Base-by-base conservation (phyloP, 2,329 filamentous ascomycete species). In the Trichophaea hybrida region DNA sequence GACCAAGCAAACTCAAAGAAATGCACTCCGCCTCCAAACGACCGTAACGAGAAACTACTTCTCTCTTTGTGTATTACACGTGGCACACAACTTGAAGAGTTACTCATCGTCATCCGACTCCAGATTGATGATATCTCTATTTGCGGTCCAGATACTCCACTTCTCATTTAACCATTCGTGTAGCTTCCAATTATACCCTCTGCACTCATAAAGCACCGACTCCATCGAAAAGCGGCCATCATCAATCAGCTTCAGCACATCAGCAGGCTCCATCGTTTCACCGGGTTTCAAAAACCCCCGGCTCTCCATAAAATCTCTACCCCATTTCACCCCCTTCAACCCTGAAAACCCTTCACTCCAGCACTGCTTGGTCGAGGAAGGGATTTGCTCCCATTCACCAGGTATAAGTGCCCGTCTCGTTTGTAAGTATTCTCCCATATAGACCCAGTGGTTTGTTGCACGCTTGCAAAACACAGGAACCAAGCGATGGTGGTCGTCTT, bases 301-400 rank as follows among this genome's bases (percentile, higher is more conserved):
- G 38, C 10, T 15, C 38, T 10, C n/a, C 38, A 43, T 10, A 15
- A 43, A 43, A 10, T 43, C 38, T 43, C 38, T 10, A 10, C 38
- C 38, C 38, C 38, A 43, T 2, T 43, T 43, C 38, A 10, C n/a
- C 10, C 10, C n/a, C 10, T 2, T 15, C 38, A 43, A 15, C 57
- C 60, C n/a, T n/a, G 59, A 52, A 56, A 55, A 59, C 40, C 57
- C 59, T 24, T 59, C 58, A 15, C 51, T 57, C 60, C 60, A 62
- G 10, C 7, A 62, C 17, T 60, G 59, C 52, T 62, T 60, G n/a
- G 60, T 58, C 43, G 57, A 13, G 8, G 48, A 40, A 8, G 60
- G 40, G 15, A 62, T 35, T 15, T 38, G 53, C 12, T 40, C 49
- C 60, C 60, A 62, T 44, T 62, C 60, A 6, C 60, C 60, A n/a